Evolutionary conservation across 148 eudicot genomes (phyloP).

Genomic region (Silene uniflora): DNA sequence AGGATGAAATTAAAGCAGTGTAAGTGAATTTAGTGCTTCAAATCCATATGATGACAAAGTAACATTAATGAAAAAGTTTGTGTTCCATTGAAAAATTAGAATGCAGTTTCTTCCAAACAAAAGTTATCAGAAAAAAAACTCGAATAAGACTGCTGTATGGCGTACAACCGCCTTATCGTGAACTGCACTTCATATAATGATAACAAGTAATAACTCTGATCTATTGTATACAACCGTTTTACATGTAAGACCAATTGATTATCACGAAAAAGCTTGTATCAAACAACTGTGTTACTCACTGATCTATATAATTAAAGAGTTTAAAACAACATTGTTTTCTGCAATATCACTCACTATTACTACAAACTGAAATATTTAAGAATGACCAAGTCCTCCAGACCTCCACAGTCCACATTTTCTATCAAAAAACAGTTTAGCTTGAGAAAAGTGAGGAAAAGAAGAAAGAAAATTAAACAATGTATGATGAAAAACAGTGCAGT

Average conservation of each 20-base stretch:
- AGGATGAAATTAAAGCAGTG: background rate
- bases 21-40: background rate
- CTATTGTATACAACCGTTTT: no score
- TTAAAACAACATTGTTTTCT: background rate
- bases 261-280: background rate
- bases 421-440: background rate
- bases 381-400: background rate
- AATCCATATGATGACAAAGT: background rate
- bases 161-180: background rate
- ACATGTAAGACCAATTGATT: background rate
- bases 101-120: background rate
- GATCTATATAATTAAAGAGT: background rate
- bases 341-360: background rate
- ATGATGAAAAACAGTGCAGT: conserved; percentile 1
- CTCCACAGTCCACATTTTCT: background rate
- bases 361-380: background rate
- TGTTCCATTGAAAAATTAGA: background rate
- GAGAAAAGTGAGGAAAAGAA: background rate
- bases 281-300: background rate
- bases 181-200: background rate
- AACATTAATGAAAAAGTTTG: background rate
- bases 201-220: no score
- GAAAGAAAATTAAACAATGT: background rate
- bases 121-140: background rate
- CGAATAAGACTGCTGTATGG: background rate